Percentiles rank a stretch among this genome's conserved stretches.
Evolutionary conservation across 164 flowering plant genomes (phyloP).

Genomic region (Aristolochia californica): DNA sequence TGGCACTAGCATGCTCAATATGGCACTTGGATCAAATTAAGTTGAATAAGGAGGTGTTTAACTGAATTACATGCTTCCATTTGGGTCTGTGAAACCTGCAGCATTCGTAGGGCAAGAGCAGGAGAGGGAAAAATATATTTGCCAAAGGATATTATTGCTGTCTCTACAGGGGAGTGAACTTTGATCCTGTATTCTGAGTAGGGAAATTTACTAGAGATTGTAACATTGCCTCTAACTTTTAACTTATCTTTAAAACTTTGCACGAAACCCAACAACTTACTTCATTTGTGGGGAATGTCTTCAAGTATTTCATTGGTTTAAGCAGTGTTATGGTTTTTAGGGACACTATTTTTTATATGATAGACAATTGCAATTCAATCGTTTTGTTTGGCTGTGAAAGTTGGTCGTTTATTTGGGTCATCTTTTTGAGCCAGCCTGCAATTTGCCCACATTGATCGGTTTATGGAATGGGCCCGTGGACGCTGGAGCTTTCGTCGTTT

Average conservation of each 20-base stretch:
- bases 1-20: background rate
- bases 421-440: too few relatives aligned
- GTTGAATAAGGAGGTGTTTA: background rate
- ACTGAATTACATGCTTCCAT: background rate
- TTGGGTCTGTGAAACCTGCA: background rate
- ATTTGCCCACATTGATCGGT: too few relatives aligned
- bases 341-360: too few relatives aligned
- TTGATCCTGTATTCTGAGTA: background rate
- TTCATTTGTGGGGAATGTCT: background rate
- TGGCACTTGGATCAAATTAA: background rate
- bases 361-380: too few relatives aligned
- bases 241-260: background rate
- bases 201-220: background rate
- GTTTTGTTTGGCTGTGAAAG: too few relatives aligned
- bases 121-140: too few relatives aligned
- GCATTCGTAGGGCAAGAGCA: background rate
- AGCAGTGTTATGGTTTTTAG: constrained; percentile 1
- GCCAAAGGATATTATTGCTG: too few relatives aligned
- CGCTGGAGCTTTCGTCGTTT: too few relatives aligned
- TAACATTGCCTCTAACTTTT: background rate
- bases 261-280: constrained; percentile 1
- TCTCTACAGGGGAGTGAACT: too few relatives aligned
- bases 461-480: too few relatives aligned
- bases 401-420: too few relatives aligned
- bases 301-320: constrained; percentile 3